These are phyloP conservation scores for Chlorophyllum brunneum DNA, from an alignment of 768 basidiomycete genomes.

Conservation along the genomic window DNA sequence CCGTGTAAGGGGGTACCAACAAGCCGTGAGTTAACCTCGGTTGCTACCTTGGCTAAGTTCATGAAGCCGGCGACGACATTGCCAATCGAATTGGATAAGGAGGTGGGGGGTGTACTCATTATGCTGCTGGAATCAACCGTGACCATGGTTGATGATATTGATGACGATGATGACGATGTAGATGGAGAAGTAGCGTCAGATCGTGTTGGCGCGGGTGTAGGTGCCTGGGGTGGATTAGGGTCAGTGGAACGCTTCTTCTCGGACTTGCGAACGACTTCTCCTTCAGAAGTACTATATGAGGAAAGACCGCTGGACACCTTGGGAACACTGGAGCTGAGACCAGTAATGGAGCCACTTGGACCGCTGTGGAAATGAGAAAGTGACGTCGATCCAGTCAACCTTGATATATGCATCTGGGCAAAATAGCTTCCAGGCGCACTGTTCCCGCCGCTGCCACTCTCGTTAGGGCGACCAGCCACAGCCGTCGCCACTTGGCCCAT, in stretches of 20 bases:
- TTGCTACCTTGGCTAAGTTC: conserved; percentile 28
- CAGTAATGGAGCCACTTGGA: conserved; percentile 26
- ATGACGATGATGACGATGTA: conserved; percentile 52
- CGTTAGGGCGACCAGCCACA: conserved; percentile 23
- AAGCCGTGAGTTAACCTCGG: conserved; percentile 21
- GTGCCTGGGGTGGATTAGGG: conserved; percentile 3
- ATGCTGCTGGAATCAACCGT: conserved; percentile 37
- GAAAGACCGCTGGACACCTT: conserved; percentile 38
- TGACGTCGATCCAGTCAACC: conserved; percentile 22
- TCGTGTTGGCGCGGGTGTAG: conserved; percentile 4
- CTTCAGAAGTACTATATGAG: conserved; percentile 19
- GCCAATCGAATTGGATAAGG: conserved; percentile 44
- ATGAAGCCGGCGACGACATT: conserved; percentile 39
- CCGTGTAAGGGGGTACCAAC: conserved; percentile 6
- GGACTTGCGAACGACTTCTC: neutral
- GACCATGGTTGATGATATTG: conserved; percentile 39
- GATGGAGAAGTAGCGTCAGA: conserved; percentile 26
- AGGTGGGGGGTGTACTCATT: conserved; percentile 57
- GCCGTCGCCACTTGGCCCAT: conserved; percentile 14
- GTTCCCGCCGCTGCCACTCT: conserved; percentile 32
- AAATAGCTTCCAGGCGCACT: conserved; percentile 39
- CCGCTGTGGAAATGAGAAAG: conserved; percentile 18
- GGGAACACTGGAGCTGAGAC: conserved; percentile 36
- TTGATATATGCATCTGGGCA: conserved; percentile 36
- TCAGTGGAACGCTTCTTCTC: neutral